Conservation (phyloP, 345 rosid genomes). For the Raphanus raphanistrum region DNA sequence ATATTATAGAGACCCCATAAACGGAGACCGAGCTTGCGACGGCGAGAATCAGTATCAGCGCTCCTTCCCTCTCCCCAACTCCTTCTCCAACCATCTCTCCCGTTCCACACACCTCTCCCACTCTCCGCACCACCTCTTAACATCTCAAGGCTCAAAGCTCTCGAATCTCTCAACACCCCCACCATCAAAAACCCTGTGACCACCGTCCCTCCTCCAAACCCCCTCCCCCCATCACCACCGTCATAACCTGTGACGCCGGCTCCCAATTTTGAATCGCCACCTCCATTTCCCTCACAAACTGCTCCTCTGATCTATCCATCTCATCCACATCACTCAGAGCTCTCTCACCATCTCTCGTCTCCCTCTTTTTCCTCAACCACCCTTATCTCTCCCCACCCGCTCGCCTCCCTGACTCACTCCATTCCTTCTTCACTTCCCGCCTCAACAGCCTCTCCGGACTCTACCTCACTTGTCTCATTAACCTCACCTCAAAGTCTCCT, state of each 20-base stretch:
- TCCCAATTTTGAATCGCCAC: conserved; percentile 73
- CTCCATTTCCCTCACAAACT: neutral
- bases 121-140: conserved; percentile 46
- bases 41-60: no score
- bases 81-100: conserved; percentile 32
- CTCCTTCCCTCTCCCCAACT: no score
- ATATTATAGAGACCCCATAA: no score
- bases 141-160: conserved; percentile 31
- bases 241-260: conserved; percentile 54
- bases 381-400: no score
- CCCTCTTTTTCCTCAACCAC: no score
- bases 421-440: conserved; percentile 7
- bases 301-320: no score
- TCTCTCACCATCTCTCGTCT: no score
- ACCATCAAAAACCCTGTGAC: conserved; percentile 59
- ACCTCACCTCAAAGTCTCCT: no score
- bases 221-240: conserved; percentile 38
- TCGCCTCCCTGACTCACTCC: no score
- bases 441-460: no score
- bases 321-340: no score
- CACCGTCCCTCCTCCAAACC: conserved; percentile 43
- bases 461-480: neutral
- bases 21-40: no score
- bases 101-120: conserved; percentile 6
- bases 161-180: conserved; percentile 51